phyloP scores from a whole-genome alignment of 2,329 filamentous ascomycete genomes.

The Keithomyces neogunnii region DNA sequence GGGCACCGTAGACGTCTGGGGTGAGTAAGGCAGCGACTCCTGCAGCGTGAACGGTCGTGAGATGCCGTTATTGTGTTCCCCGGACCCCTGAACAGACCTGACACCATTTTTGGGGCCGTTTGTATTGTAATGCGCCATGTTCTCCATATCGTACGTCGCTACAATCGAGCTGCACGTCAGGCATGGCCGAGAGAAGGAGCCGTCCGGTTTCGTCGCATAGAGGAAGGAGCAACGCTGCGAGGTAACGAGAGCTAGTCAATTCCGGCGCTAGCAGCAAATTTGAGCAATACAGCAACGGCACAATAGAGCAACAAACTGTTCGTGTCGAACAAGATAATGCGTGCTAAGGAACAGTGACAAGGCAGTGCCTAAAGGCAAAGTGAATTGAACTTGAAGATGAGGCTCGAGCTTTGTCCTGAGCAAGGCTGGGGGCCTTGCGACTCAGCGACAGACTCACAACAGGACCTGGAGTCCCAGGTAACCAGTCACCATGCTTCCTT shows the following conservation, averaged over 20 bases:
- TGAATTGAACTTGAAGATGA: neutral
- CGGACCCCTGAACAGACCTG: conserved; percentile 14
- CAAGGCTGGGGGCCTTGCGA: conserved; percentile 1
- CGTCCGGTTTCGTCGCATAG: conserved; percentile 19
- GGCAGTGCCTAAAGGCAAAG: neutral
- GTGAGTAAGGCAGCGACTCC: conserved; percentile 74
- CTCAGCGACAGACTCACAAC: neutral
- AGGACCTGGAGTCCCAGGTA: neutral
- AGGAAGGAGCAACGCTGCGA: conserved; percentile 7
- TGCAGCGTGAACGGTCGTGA: conserved; percentile 53
- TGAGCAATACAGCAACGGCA: neutral
- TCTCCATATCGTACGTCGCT: conserved; percentile 20
- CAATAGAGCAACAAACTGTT: neutral
- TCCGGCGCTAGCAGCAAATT: conserved; percentile 1
- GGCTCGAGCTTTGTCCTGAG: neutral
- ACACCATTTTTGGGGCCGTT: conserved; percentile 26
- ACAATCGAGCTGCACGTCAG: conserved; percentile 18
- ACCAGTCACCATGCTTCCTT: neutral
- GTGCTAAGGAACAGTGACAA: neutral
- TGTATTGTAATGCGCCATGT: conserved; percentile 20
- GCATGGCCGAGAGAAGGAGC: conserved; percentile 22
- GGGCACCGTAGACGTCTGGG: conserved; percentile 70
- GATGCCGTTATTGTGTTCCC: conserved; percentile 17
- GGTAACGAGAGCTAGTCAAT: conserved; percentile 4
- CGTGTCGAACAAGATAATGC: neutral